These are phyloP conservation scores for Phyllostachys edulis DNA, from an alignment of 176 grass and related monocot species.

Conservation along the genomic window DNA sequence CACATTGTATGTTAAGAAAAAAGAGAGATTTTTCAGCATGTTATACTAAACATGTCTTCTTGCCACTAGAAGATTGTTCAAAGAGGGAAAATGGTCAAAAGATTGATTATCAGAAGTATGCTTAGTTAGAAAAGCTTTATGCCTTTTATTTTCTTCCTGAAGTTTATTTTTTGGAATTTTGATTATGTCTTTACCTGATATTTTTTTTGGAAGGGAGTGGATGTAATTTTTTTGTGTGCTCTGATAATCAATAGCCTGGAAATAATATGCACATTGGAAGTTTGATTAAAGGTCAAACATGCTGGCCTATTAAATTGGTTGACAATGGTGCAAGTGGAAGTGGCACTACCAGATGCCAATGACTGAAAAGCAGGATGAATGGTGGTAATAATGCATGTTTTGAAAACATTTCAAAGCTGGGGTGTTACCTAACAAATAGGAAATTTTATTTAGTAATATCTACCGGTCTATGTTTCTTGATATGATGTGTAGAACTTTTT, in stretches of 20 bases:
- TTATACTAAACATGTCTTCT: constrained; percentile 12
- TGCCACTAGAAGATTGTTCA: constrained; percentile 11
- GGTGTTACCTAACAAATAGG: constrained; percentile 38
- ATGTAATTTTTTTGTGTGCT: background rate
- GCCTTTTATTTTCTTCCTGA: background rate
- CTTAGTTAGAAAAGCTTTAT: constrained; percentile 19
- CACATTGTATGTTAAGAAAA: constrained; percentile 1
- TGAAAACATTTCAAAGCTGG: constrained; percentile 29
- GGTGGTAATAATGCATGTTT: constrained; percentile 35
- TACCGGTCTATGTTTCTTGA: constrained; percentile 20
- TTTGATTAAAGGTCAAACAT: constrained; percentile 32
- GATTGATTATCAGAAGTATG: background rate
- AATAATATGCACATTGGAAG: constrained; percentile 16
- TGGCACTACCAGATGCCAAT: constrained; percentile 32
- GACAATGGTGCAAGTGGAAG: constrained; percentile 41
- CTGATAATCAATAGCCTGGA: background rate
- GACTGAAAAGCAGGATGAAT: constrained; percentile 43
- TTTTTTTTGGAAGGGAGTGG: background rate
- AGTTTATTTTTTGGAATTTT: background rate
- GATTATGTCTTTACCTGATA: background rate
- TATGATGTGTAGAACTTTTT: background rate
- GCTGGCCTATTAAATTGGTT: constrained; percentile 29
- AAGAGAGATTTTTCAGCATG: background rate
- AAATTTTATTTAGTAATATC: constrained; percentile 1
- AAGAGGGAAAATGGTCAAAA: constrained; percentile 9